Conservation (phyloP, 2,329 filamentous ascomycete genomes). For the Aspergillus sp. region DNA sequence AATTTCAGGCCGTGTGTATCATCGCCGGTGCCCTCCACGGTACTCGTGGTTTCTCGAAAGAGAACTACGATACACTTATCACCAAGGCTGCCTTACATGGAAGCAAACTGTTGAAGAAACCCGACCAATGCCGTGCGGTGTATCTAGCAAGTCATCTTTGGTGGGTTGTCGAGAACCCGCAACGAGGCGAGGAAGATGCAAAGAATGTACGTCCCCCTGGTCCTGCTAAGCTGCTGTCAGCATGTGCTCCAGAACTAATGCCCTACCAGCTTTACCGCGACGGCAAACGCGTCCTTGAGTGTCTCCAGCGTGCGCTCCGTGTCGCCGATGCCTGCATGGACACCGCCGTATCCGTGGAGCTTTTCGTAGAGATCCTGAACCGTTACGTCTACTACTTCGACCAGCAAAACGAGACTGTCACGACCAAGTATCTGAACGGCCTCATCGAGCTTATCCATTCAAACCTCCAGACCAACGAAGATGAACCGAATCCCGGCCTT, state of each 20-base stretch:
- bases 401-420: constrained; percentile 97
- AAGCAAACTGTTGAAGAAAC: constrained; percentile 95
- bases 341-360: constrained; percentile 90
- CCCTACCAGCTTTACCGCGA: constrained; percentile 82
- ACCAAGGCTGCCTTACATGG: constrained; percentile 97
- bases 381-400: constrained; percentile 99
- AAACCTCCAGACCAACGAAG: constrained; percentile 81
- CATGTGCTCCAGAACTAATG: constrained; percentile 6
- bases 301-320: constrained; percentile 87
- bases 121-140: constrained; percentile 94
- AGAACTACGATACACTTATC: constrained; percentile 98
- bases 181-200: constrained; percentile 75
- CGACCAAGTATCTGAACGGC: constrained; percentile 95
- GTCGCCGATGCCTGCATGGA: constrained; percentile 99
- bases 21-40: constrained; percentile 87
- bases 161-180: constrained; percentile 87
- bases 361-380: constrained; percentile 98
- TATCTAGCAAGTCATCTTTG: constrained; percentile 95
- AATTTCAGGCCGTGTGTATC: constrained; percentile 96
- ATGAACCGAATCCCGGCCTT: constrained; percentile 64
- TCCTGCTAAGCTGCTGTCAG: constrained; percentile 17
- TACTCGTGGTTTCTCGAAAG: constrained; percentile 85
- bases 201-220: constrained; percentile 61
- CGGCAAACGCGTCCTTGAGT: constrained; percentile 94
- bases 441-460: constrained; percentile 98